Evolutionary conservation across 83 land plant species (phyloP), one percentile per base, ranked within the genome.

Genomic region (Diphasiastrum complanatum): DNA sequence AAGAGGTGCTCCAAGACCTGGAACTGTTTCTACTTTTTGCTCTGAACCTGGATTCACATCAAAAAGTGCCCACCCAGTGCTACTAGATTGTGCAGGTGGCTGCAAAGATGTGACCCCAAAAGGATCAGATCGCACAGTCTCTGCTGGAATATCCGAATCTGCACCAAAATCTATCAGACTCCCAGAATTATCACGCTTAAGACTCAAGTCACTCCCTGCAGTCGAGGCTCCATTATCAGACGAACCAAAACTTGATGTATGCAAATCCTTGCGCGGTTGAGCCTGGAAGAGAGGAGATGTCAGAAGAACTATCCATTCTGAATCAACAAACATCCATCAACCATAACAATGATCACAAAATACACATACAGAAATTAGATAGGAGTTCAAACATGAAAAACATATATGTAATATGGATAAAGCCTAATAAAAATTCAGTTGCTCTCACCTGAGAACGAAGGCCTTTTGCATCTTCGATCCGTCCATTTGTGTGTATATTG

Each of bases 151-250:
- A 51, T 77, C 80, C 64, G 86, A 76, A 34, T 79, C 95, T 49
- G 81, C 74, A 67, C 72, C 72, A 54, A 86, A 83, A 63, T 87
- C 95, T 65, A 87, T 86, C 40, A 86, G 73, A 36, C 82, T 83
- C 64, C 66, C 76, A 33, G 83, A 69, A 67, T 47, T 61, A 5
- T 48, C 81, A 20, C 71, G 47, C 55, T 78, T 78, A 26, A 65
- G 4, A 48, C 73, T 70, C 27, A 59, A 60, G 0, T 74, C 52
- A 51, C 45, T 81, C 6, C 59, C 78, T 43, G 80, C 78, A 24
- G 33, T 27, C 22, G 83, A 77, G 57, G 73, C 85, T 32, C 59
- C 59, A 55, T 55, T 55, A 30, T 11, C 35, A 18, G 25, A 18
- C 23, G 24, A 12, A 11, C n/a, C 59, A 24, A 18, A 18, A 0